Base-by-base conservation (phyloP, 441 rosid genomes). In the Corymbia calophylla region DNA sequence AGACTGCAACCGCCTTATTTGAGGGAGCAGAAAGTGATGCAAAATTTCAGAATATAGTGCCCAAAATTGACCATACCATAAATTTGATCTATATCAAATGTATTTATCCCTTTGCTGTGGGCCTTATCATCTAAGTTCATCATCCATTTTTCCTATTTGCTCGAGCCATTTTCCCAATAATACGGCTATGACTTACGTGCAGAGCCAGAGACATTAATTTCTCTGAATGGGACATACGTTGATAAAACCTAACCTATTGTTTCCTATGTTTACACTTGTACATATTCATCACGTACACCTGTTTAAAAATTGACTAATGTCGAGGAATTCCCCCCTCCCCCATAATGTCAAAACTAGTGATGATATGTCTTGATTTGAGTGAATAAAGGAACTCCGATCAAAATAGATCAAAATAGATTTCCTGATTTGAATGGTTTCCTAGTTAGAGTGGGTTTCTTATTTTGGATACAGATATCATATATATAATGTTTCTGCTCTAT, bases 311-410 rank as follows among this genome's bases (percentile, higher is more conserved):
- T 3, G 29, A 73, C 27, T 21, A 39, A 39, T 44, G 9, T 73
- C n/a, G 51, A 39, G 1, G 49, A 39, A 5, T 1, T 6, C 9
- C 18, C 17, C 9, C 11, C 35, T 11, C 14, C 62, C 62, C 44
- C 1, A 21, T 25, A 21, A 73, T 73, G 1, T 11, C 27, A 39
- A 1, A 39, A 1, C 6, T 1, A 6, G 23, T 23, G 3, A 23
- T 4, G 12, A 44, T 44, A 77, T 12, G 9, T 73, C 81, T 73
- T 2, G 2, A 73, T 39, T 73, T 39, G 18, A 77, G 3, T 1
- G 0, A 7, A 4, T 77, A 44, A 77, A 73, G 17, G 18, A 77
- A 6, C 1, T 14, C n/a, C 3, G 1, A 39, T 77, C 51, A 23
- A 73, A 77, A 17, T 44, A 44, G 1, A 39, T 77, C 51, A 23